Conservation (phyloP, 2,329 filamentous ascomycete species). For the Fusarium siculi region DNA sequence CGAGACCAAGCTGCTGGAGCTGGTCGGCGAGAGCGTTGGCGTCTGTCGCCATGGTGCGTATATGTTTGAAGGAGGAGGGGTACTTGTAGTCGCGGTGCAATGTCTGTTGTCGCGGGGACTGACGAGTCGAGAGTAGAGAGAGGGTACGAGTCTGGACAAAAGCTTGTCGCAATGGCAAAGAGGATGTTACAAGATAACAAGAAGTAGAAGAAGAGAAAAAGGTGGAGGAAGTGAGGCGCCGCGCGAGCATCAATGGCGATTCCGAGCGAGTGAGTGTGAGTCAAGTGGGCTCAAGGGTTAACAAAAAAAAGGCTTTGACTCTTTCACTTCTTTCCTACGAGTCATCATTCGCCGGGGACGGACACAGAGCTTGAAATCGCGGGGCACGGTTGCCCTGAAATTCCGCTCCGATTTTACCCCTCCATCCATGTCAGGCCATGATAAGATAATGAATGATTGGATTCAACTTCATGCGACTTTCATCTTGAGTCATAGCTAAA, state of each 20-base stretch:
- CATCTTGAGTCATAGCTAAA: not conserved
- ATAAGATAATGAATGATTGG: constrained; percentile 2
- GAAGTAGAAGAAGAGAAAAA: constrained; percentile 37
- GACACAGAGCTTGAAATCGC: constrained; percentile 22
- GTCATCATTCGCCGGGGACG: constrained; percentile 28
- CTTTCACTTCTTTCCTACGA: constrained; percentile 23
- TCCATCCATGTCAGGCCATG: constrained; percentile 14
- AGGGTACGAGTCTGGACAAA: constrained; percentile 3
- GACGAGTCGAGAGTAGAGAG: constrained; percentile 6
- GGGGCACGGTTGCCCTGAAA: constrained; percentile 34
- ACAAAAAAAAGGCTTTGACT: constrained; percentile 44
- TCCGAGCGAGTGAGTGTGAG: constrained; percentile 39
- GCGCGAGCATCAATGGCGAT: constrained; percentile 43
- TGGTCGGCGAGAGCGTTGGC: constrained; percentile 41
- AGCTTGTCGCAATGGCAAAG: constrained; percentile 19
- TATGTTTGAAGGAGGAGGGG: constrained; percentile 14
- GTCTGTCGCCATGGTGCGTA: constrained; percentile 35
- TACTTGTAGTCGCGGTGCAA: constrained; percentile 8
- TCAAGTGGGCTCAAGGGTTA: constrained; percentile 44
- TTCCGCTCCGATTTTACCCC: constrained; percentile 37
- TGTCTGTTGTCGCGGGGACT: constrained; percentile 7
- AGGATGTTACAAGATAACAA: constrained; percentile 11
- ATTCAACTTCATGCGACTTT: not conserved
- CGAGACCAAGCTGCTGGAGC: constrained; percentile 39
- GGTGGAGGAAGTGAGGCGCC: constrained; percentile 40